Conservation (phyloP, 345 rosid species). For the Gossypium australe region DNA sequence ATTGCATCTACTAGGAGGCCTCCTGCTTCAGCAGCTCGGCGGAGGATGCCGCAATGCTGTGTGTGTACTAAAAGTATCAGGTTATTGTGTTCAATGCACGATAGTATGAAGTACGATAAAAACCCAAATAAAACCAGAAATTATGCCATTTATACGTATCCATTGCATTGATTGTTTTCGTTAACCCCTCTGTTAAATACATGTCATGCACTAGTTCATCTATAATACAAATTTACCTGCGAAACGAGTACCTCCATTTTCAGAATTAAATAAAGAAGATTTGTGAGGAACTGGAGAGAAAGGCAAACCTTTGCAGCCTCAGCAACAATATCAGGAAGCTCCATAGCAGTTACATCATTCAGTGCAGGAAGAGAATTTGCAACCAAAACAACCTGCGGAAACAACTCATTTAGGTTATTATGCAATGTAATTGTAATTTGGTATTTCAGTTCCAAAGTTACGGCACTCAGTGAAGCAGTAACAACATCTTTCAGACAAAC, state of each 20-base stretch:
- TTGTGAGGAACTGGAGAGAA: too few relatives aligned
- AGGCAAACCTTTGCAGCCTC: slow-evolving; percentile 88
- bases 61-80: slow-evolving; percentile 32
- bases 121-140: neutral
- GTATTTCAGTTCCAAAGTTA: neutral
- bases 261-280: slow-evolving; percentile 1
- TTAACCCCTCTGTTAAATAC: neutral
- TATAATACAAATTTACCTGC: neutral
- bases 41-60: slow-evolving; percentile 92
- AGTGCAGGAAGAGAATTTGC: slow-evolving; percentile 98
- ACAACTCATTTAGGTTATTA: slow-evolving; percentile 10
- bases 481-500: slow-evolving; percentile 10
- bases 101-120: neutral
- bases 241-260: neutral
- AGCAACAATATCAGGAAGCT: slow-evolving; percentile 92
- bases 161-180: neutral
- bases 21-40: slow-evolving; percentile 36
- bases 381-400: slow-evolving; percentile 85
- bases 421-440: neutral
- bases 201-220: neutral
- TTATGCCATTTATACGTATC: neutral
- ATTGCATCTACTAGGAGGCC: slow-evolving; percentile 2
- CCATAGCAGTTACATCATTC: slow-evolving; percentile 95
- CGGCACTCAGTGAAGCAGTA: neutral
- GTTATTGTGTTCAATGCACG: neutral